A percentile compares a stretch with the other conserved stretches of the same genome.
Conservation (phyloP, 768 basidiomycete species). For the Wakefieldia striispora region DNA sequence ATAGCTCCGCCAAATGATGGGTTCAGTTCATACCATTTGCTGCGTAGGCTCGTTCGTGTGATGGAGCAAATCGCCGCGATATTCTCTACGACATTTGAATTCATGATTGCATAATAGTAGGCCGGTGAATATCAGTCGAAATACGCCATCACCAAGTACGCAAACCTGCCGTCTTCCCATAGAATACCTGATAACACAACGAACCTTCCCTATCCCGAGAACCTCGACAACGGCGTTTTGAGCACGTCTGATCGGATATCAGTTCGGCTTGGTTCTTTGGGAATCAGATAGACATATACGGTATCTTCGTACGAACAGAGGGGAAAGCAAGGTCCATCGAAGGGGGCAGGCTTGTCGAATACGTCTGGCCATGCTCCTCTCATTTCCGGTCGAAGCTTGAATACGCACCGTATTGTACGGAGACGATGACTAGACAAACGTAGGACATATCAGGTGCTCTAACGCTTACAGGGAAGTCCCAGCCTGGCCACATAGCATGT, state of each 20-base stretch:
- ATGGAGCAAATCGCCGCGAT: conserved; percentile 40
- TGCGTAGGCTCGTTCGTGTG: no score
- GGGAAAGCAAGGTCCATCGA: conserved; percentile 33
- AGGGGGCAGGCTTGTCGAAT: conserved; percentile 24
- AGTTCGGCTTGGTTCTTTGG: no score
- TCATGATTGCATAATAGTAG: conserved; percentile 52
- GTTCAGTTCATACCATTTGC: no score
- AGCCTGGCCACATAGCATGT: no score
- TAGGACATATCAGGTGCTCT: no score
- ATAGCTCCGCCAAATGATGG: not conserved
- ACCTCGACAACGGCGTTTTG: conserved; percentile 46
- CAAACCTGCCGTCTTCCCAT: no score
- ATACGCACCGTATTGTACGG: conserved; percentile 26
- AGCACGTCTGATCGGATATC: conserved; percentile 37
- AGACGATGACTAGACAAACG: conserved; percentile 6
- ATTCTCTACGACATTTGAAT: conserved; percentile 42
- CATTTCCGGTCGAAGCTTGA: not conserved
- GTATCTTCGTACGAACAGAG: conserved; percentile 30
- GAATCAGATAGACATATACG: conserved; percentile 10
- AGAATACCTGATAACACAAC: conserved; percentile 27
- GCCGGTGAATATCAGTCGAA: conserved; percentile 56
- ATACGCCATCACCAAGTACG: conserved; percentile 10
- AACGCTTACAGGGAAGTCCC: no score
- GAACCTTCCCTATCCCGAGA: conserved; percentile 29
- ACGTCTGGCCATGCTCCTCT: not conserved